Percentiles rank a stretch among this genome's conserved stretches.
These are phyloP conservation scores for Sutorius eximius DNA, from an alignment of 1,284 basidiomycete genomes.

Conservation along the genomic window DNA sequence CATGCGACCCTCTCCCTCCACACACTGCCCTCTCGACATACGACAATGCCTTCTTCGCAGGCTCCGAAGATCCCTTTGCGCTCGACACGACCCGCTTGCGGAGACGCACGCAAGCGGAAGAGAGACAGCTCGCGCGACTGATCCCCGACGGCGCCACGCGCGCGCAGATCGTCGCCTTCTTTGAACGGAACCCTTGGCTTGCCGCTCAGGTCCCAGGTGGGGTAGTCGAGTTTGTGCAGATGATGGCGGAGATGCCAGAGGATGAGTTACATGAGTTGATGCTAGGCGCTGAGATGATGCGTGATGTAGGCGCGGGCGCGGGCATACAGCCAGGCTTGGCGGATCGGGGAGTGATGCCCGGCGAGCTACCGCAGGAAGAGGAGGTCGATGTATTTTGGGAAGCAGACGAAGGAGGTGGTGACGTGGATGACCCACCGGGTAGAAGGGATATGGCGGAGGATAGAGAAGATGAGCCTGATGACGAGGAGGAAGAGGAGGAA, in stretches of 20 bases:
- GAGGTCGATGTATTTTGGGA: constrained; percentile 27
- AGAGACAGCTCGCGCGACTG: constrained; percentile 51
- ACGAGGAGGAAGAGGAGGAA: constrained; percentile 29
- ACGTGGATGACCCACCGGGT: constrained; percentile 22
- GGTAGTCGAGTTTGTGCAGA: constrained; percentile 60
- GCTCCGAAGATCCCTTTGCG: constrained; percentile 53
- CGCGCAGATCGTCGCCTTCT: constrained; percentile 49
- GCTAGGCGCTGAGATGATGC: constrained; percentile 43
- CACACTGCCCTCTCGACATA: constrained; percentile 58
- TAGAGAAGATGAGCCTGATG: constrained; percentile 30
- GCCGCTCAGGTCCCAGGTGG: constrained; percentile 62
- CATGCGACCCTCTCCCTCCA: constrained; percentile 84
- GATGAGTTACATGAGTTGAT: constrained; percentile 60
- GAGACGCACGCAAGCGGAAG: constrained; percentile 47
- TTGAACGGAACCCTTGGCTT: constrained; percentile 36
- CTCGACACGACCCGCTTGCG: constrained; percentile 30
- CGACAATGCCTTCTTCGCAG: constrained; percentile 69
- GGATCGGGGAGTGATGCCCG: constrained; percentile 40
- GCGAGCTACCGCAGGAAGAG: constrained; percentile 24
- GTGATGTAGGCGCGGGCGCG: constrained; percentile 26
- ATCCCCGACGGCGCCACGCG: constrained; percentile 59
- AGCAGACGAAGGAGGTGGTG: constrained; percentile 23
- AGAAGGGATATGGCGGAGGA: constrained; percentile 32
- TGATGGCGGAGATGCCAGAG: constrained; percentile 55
- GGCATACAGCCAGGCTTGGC: constrained; percentile 44